Conservation (phyloP, 768 basidiomycete species). For the Rhodosporidiobolus sp. region DNA sequence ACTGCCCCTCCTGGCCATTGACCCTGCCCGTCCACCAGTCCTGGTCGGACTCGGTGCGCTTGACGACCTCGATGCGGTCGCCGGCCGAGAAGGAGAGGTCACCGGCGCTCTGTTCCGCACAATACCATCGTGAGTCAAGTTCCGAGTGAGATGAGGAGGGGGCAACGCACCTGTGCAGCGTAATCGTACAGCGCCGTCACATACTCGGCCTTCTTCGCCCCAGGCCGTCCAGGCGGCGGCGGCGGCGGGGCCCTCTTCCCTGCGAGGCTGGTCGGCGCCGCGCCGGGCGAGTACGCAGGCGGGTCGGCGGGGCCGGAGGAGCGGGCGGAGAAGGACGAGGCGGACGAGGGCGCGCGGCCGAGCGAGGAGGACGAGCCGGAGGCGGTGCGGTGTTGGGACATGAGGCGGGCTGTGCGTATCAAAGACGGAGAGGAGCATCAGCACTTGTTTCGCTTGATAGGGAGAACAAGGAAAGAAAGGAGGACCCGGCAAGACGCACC, state of each 20-base stretch:
- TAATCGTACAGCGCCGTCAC: constrained; percentile 95
- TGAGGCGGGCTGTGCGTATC: constrained; percentile 20
- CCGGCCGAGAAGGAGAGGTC: constrained; percentile 86
- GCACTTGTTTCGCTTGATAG: background rate
- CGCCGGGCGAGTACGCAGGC: constrained; percentile 55
- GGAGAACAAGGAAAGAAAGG: background rate
- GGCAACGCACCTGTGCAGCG: constrained; percentile 55
- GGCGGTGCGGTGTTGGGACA: constrained; percentile 38
- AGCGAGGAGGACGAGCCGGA: constrained; percentile 43
- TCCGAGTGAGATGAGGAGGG: background rate
- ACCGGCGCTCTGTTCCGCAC: constrained; percentile 78
- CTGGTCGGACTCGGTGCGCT: constrained; percentile 73
- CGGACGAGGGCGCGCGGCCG: constrained; percentile 55
- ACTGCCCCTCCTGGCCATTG: constrained; percentile 78
- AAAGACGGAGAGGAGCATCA: background rate
- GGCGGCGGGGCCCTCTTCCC: constrained; percentile 42
- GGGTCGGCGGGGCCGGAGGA: constrained; percentile 50
- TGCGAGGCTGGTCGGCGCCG: constrained; percentile 55
- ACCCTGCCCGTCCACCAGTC: constrained; percentile 97
- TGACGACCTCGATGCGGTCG: constrained; percentile 84
- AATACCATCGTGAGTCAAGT: background rate
- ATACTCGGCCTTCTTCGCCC: constrained; percentile 54
- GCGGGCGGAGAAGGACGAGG: constrained; percentile 41
- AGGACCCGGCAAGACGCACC: constrained; percentile 56
- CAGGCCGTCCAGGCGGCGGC: constrained; percentile 44